Evolutionary conservation across 441 rosid genomes (phyloP), one percentile per base, ranked within the genome.

Genomic region (Populus tomentosa): DNA sequence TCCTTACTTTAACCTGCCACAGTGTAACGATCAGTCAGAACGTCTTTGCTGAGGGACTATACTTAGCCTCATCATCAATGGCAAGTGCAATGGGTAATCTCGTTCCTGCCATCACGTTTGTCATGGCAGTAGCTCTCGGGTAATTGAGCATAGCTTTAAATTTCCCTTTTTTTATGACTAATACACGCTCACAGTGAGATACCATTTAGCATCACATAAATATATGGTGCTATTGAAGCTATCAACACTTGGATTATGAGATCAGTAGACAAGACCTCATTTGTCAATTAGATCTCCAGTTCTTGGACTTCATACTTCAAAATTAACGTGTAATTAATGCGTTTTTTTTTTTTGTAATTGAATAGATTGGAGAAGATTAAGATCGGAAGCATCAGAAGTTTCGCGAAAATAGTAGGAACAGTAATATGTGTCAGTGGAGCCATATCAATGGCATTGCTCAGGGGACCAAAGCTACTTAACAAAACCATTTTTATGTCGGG

Each of bases 381-480:
- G 20, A 42, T 84, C 46, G 32, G 81, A 77, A 84, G 88, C 75
- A 26, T 70, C 40, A 84, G 90, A 88, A 86, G 93, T 72, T 61
- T 85, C 42, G 91, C 91, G 7, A 93, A 93, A 84, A 79, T 90
- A 14, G 10, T 28, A 18, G 96, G 98, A 53, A 92, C 94, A 0
- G 56, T 79, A 14, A 46, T 88, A 10, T 90, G 98, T 70, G 91
- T 91, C 4, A 76, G 89, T 40, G 95, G 95, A 85, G 97, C 97
- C 32, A 82, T 92, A 78, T 82, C 86, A 16, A 90, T 91, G 96
- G 87, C 94, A 23, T 75, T 94, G 74, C 87, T 94, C 42, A 88
- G 83, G 77, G 97, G 97, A 23, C 87, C 92, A 59, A 88, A 90
- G 80, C 85, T 92, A 56, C 82, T 92, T 13, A 90, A 91, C 67